Percentiles rank a stretch among this genome's conserved stretches.
Conservation (phyloP, 352 stramenopile species). For the Pythium oligandrum region DNA sequence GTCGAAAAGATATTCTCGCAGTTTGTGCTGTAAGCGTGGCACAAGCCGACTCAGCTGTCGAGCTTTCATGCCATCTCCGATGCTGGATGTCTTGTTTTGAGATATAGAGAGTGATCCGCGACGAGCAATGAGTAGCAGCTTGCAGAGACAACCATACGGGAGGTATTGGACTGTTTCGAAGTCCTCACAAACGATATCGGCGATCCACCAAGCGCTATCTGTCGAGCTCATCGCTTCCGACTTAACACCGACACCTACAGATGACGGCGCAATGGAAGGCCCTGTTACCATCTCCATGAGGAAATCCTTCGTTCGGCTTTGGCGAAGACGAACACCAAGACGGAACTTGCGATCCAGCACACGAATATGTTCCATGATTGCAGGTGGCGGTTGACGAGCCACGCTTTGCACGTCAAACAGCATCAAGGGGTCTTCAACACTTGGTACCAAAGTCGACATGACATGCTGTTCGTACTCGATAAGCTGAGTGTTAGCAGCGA, state of each 20-base stretch:
- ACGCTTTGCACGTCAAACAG: slow-evolving; percentile 63
- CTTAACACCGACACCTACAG: slow-evolving; percentile 20
- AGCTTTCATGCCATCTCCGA: slow-evolving; percentile 9
- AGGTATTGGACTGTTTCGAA: slow-evolving; percentile 79
- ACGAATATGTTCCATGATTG: slow-evolving; percentile 72
- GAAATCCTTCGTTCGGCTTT: slow-evolving; percentile 75
- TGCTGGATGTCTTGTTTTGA: too few relatives aligned
- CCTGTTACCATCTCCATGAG: slow-evolving; percentile 84
- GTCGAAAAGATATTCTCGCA: slow-evolving; percentile 49
- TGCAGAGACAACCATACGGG: slow-evolving; percentile 67
- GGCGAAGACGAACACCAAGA: slow-evolving; percentile 70
- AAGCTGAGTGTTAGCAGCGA: slow-evolving; percentile 57
- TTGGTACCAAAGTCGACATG: slow-evolving; percentile 30
- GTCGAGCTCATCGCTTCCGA: slow-evolving; percentile 12
- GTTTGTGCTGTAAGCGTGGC: slow-evolving; percentile 44
- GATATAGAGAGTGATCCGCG: slow-evolving; percentile 5
- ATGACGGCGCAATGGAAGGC: too few relatives aligned
- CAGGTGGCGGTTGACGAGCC: slow-evolving; percentile 59
- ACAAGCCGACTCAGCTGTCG: slow-evolving; percentile 41
- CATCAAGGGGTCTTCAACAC: slow-evolving; percentile 65
- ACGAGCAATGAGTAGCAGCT: slow-evolving; percentile 66
- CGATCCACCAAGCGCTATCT: slow-evolving; percentile 75
- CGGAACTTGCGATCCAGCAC: slow-evolving; percentile 70
- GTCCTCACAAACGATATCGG: slow-evolving; percentile 85
- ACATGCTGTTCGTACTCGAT: slow-evolving; percentile 71